Evolutionary conservation across 768 basidiomycete genomes (phyloP), one percentile per base, ranked within the genome.

Genomic region (Pleurotus citrinopileatus): DNA sequence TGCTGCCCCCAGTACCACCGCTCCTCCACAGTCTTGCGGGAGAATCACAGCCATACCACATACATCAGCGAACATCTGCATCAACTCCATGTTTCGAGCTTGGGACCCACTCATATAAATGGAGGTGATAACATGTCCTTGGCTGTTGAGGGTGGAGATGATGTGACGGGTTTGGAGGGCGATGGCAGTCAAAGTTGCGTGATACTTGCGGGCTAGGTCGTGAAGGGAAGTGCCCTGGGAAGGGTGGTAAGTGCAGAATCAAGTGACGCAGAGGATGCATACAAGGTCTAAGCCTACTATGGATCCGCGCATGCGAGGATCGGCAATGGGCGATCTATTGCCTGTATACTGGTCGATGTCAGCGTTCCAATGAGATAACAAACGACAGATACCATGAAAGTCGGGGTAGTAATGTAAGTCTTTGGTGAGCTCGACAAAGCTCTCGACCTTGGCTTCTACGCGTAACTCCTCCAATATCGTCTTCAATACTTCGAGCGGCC

Each of bases 401-500:
- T 99, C 96, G 0, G 96, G 96, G 70, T 98, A 99, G 63, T 98
- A 79, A 65, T 98, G 94, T 52, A 96, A 68, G 69, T 94, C 87
- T 60, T 89, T 93, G 13, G 91, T 91, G 26, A 98, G 76, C 65
- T 95, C 93, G 0, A 92, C 91, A 59, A 88, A 73, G 38, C 82
- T 82, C 29, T 79, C 79, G 3, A 72, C 82, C 0, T 73, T 71
- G 40, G 73, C 70, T 54, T 87, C 86, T 15, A 70, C 61, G 53
- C 77, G 73, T 55, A 95, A 76, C 56, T 74, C 78, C 59, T 91
- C 85, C 4, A 98, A 79, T 34, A 82, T 72, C 22, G 90, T 82
- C 23, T 85, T 83, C 1, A 98, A 75, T 4, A 96, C 87, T 89
- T 59, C 2, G 19, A 10, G 4, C 37, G 4, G 17, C 56, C 19